Conservation (phyloP, 441 rosid species). For the Erysimum cheiri region DNA sequence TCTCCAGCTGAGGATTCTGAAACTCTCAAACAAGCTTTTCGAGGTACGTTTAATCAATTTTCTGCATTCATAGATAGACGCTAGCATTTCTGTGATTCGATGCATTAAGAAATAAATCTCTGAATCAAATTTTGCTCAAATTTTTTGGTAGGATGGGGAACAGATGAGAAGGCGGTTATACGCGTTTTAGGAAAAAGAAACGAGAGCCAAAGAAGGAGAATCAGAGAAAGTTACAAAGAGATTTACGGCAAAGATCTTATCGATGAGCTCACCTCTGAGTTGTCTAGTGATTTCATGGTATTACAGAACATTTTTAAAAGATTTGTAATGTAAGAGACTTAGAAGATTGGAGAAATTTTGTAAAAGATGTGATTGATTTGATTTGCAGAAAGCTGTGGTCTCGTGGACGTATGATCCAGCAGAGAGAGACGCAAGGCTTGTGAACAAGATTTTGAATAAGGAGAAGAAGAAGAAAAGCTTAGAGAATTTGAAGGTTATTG, state of each 20-base stretch:
- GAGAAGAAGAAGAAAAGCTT: conserved; percentile 46
- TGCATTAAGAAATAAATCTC: not conserved
- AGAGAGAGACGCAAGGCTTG: conserved; percentile 83
- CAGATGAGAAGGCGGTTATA: conserved; percentile 72
- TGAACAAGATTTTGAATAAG: conserved; percentile 56
- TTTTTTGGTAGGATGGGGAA: conserved; percentile 60
- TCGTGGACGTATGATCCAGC: conserved; percentile 78
- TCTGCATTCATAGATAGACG: not conserved
- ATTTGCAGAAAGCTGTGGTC: conserved; percentile 70
- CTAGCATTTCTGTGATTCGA: not conserved
- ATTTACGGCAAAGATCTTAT: conserved; percentile 67
- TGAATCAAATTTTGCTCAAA: not conserved
- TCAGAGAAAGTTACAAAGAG: conserved; percentile 65
- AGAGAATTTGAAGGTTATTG: conserved; percentile 60
- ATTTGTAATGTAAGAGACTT: not conserved
- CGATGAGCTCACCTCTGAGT: conserved; percentile 62
- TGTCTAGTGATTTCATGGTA: conserved; percentile 75
- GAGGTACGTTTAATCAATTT: conserved; percentile 50
- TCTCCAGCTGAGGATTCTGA: conserved; percentile 71
- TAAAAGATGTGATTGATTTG: not conserved
- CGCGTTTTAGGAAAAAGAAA: conserved; percentile 70
- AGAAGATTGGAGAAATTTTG: no score
- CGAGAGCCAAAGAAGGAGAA: conserved; percentile 71
- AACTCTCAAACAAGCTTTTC: conserved; percentile 62
- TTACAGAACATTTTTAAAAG: not conserved